phyloP scores from a whole-genome alignment of 768 basidiomycete genomes.

The Crassisporium funariophilum region DNA sequence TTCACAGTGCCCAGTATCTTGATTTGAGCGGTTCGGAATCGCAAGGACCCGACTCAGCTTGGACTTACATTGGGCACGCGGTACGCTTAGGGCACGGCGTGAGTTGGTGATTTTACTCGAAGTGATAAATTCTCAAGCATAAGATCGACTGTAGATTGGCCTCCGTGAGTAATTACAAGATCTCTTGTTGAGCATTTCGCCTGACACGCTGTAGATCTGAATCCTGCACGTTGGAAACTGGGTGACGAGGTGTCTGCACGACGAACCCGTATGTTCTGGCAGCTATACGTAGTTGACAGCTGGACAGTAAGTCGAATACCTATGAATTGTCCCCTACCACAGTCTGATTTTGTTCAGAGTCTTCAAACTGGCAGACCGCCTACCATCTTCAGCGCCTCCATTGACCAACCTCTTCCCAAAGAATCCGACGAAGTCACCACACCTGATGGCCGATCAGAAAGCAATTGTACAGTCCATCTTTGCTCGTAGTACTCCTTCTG shows the following conservation, averaged over 20 bases:
- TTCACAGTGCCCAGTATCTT: conserved; percentile 51
- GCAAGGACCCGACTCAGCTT: conserved; percentile 48
- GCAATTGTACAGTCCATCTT: conserved; percentile 8
- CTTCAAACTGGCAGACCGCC: conserved; percentile 65
- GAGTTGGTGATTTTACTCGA: conserved; percentile 23
- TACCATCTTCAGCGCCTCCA: conserved; percentile 49
- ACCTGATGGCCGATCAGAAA: conserved; percentile 3
- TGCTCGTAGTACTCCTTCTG: not conserved
- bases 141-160: conserved; percentile 37
- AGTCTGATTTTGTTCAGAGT: conserved; percentile 41
- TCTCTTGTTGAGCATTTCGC: not conserved
- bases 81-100: conserved; percentile 64
- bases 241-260: conserved; percentile 43
- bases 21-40: conserved; percentile 57
- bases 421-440: not conserved
- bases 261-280: conserved; percentile 66
- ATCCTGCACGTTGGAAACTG: conserved; percentile 62
- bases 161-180: conserved; percentile 45
- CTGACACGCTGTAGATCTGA: conserved; percentile 46
- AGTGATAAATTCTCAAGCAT: not conserved
- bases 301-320: conserved; percentile 48
- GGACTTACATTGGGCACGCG: conserved; percentile 60
- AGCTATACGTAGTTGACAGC: conserved; percentile 64
- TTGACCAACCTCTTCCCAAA: conserved; percentile 57
- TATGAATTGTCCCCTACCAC: not conserved